Conservation (phyloP, 805 yeast genomes). For the Starmerella powellii region DNA sequence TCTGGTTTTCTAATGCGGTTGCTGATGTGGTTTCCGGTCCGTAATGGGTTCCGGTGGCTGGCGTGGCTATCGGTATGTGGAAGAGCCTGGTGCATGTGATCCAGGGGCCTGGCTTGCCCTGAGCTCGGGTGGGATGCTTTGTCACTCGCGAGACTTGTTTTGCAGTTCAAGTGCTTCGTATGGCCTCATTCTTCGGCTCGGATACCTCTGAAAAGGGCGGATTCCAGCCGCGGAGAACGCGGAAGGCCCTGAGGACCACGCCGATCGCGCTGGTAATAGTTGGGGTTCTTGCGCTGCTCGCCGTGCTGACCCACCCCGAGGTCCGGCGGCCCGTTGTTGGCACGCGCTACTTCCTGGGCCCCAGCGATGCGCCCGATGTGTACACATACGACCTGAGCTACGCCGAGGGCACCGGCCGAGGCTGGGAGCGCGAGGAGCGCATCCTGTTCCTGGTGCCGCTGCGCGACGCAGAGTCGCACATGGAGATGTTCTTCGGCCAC, state of each 20-base stretch:
- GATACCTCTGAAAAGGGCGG: conserved; percentile 1
- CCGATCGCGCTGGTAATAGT: not conserved
- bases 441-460: conserved; percentile 78
- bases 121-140: not conserved
- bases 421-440: conserved; percentile 71
- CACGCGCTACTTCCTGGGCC: conserved; percentile 10
- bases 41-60: no score
- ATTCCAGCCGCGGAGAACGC: conserved; percentile 4
- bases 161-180: not conserved
- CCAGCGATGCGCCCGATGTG: conserved; percentile 31
- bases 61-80: no score
- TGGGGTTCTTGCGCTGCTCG: conserved; percentile 10
- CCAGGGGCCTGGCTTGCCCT: not conserved
- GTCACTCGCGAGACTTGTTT: not conserved
- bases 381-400: conserved; percentile 62
- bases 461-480: conserved; percentile 82
- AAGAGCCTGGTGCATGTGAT: no score
- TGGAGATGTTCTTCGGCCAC: conserved; percentile 80
- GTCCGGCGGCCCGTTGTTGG: conserved; percentile 11
- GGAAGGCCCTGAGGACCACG: not conserved
- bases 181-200: conserved; percentile 2
- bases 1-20: no score
- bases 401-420: conserved; percentile 52
- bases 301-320: conserved; percentile 11
- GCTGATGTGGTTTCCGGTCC: no score